Conservation (phyloP, 495 filamentous ascomycete species). For the Penicillium waksmanii region DNA sequence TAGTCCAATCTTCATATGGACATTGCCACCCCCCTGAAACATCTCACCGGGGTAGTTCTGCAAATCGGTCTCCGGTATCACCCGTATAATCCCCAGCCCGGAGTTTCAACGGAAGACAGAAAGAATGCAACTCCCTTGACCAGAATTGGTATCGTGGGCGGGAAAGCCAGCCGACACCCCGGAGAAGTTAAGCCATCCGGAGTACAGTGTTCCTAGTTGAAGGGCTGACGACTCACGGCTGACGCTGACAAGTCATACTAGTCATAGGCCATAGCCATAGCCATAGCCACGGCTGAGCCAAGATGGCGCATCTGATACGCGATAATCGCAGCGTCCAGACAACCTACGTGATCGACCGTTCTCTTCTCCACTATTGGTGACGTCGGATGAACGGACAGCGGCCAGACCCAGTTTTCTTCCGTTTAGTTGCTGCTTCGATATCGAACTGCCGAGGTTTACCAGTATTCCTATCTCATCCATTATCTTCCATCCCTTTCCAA, state of each 20-base stretch:
- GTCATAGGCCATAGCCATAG: background rate
- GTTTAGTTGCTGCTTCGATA: conserved; percentile 14
- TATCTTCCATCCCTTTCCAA: conserved; percentile 13
- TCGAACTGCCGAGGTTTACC: conserved; percentile 22
- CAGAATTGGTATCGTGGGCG: conserved; percentile 3
- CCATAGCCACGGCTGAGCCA: background rate
- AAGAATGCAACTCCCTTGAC: conserved; percentile 7
- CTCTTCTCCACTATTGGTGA: conserved; percentile 25
- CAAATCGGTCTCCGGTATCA: conserved; percentile 3
- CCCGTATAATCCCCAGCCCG: background rate
- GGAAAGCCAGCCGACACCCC: conserved; percentile 17
- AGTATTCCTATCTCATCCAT: background rate
- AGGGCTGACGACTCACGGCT: background rate
- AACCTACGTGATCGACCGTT: conserved; percentile 10
- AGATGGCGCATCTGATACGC: conserved; percentile 21
- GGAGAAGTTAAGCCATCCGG: conserved; percentile 15
- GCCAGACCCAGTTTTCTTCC: conserved; percentile 29
- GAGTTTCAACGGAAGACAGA: background rate
- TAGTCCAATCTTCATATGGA: conserved; percentile 1
- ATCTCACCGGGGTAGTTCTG: background rate
- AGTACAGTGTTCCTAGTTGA: conserved; percentile 25
- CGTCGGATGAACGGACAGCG: conserved; percentile 29
- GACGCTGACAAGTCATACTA: background rate
- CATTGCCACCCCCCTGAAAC: conserved; percentile 1
- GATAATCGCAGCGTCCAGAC: conserved; percentile 17